Evolutionary conservation across 345 rosid genomes (phyloP), one percentile per base, ranked within the genome.

Genomic region (Bruguiera gymnorhiza): DNA sequence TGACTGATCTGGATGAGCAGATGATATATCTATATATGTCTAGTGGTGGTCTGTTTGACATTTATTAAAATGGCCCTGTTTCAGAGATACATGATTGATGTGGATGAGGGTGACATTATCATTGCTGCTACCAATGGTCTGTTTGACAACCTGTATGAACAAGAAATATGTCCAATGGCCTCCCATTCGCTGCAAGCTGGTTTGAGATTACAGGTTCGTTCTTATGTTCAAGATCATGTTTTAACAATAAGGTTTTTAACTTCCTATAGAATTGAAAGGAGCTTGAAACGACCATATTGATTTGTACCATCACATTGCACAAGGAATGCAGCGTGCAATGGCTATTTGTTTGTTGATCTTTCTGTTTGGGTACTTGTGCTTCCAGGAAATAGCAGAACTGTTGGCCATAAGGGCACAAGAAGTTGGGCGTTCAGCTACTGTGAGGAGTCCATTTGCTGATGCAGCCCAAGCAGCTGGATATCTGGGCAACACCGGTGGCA

Each of bases 391-490:
- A 46, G 91, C 96, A 30, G 87, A 85, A 68, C 24, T 83, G 60
- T 58, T 90, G 62, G 93, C 88, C 59, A 48, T 61, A 26, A 80
- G 80, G 79, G 88, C 90, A 31, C 87, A 80, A 66, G 87, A 82
- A 62, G 83, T 85, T 43, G 92, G 87, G 50, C 29, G 75, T 48
- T 76, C 77, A 9, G 62, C 53, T 19, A 65, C 73, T 11, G 84
- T 65, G 24, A 86, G 81, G 68, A 84, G 84, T 18, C 97, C 94
- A 26, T 90, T 88, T 78, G 81, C 87, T 46, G 93, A 90, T 73
- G 86, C 83, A 53, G 92, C 89, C 62, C 82, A 83, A 62, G 89
- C 90, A 70, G 87, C 89, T 63, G 92, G 97, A 20, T 88, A 84
- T 66, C 76, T 71, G 43, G 88, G 90, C 54, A 75, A 79, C 67